Conservation (phyloP, 164 flowering plant genomes). For the Cinnamomum chago region DNA sequence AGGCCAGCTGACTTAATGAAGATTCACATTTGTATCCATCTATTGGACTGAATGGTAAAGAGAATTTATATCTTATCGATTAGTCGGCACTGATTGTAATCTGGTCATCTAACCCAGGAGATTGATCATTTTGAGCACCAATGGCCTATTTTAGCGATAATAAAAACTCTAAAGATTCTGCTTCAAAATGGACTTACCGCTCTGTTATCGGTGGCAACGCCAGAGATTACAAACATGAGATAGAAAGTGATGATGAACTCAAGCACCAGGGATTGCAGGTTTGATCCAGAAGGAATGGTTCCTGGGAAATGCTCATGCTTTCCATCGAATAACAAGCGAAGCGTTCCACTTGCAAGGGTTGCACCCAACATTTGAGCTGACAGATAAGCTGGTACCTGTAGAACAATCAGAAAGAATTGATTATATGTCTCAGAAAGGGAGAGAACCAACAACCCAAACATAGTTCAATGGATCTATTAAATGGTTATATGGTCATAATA, state of each 20-base stretch:
- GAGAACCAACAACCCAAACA: no score
- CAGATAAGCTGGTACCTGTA: conserved; percentile 53
- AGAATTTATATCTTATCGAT: no score
- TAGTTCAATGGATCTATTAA: no score
- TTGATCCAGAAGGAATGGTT: conserved; percentile 45
- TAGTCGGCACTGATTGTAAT: no score
- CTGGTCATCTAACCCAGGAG: no score
- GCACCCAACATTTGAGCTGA: conserved; percentile 54
- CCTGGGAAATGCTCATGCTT: conserved; percentile 35
- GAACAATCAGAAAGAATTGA: not conserved
- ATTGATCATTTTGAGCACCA: no score
- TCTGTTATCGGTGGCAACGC: conserved; percentile 71
- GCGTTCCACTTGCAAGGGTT: conserved; percentile 56
- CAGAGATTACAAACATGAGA: conserved; percentile 75
- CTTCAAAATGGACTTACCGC: conserved; percentile 36
- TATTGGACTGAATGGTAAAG: no score
- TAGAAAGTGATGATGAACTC: conserved; percentile 71
- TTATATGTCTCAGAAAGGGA: not conserved
- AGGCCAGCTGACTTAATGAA: no score
- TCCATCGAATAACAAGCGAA: conserved; percentile 37
- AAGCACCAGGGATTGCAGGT: conserved; percentile 48
- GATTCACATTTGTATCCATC: no score
- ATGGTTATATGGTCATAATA: no score
- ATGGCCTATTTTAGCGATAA: not conserved
- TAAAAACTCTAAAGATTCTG: no score